These are phyloP conservation scores for Phytophthora aleatoria DNA, from an alignment of 352 stramenopile species.

Conservation along the genomic window DNA sequence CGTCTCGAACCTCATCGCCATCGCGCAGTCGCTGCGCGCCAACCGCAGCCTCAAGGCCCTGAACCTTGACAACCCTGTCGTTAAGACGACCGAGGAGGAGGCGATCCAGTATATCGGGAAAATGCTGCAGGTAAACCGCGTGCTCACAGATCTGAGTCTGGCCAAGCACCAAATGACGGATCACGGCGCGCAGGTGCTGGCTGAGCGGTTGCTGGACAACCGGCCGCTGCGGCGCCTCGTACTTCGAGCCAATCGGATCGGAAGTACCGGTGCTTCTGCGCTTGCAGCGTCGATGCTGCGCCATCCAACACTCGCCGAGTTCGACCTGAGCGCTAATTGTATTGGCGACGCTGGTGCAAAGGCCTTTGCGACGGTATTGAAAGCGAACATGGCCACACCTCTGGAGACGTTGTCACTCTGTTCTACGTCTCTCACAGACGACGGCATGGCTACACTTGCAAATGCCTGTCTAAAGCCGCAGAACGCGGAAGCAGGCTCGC, in stretches of 20 bases:
- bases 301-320: constrained; percentile 51
- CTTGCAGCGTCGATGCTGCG: constrained; percentile 61
- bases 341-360: constrained; percentile 58
- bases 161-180: constrained; percentile 79
- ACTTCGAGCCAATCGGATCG: constrained; percentile 72
- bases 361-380: constrained; percentile 62
- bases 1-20: constrained; percentile 70
- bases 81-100: constrained; percentile 70
- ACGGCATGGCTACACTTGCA: constrained; percentile 45
- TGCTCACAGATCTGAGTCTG: constrained; percentile 59
- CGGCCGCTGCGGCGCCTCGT: constrained; percentile 56
- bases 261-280: constrained; percentile 53
- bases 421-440: constrained; percentile 65
- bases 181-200: constrained; percentile 67
- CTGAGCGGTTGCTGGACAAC: constrained; percentile 74
- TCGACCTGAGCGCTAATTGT: constrained; percentile 72
- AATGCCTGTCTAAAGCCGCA: constrained; percentile 46
- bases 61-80: constrained; percentile 67
- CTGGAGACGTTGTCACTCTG: constrained; percentile 55
- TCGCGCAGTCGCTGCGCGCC: constrained; percentile 48
- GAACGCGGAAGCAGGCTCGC: constrained; percentile 25
- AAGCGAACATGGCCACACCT: constrained; percentile 41
- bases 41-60: constrained; percentile 49
- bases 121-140: constrained; percentile 75
- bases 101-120: constrained; percentile 75